Evolutionary conservation across 148 eudicot genomes (phyloP).

Genomic region (Vaccinium corymbosum): DNA sequence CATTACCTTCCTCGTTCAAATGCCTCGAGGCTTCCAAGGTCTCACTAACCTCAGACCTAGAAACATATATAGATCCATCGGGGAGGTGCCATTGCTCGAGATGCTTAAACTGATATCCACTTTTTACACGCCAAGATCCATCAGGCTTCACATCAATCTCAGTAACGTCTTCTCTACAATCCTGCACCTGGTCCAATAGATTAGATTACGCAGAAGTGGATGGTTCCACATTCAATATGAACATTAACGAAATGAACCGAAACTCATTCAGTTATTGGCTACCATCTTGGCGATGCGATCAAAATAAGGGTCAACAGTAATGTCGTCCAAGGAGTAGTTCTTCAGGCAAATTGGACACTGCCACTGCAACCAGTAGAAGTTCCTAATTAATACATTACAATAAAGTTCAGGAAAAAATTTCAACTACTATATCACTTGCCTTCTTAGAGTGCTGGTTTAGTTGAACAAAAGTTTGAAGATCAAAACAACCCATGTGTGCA

Average conservation of each 20-base stretch:
- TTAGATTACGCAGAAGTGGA: constrained; percentile 7
- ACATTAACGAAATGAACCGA: not conserved
- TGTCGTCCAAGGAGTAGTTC: constrained; percentile 55
- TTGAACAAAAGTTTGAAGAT: constrained; percentile 80
- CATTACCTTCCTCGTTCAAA: constrained; percentile 35
- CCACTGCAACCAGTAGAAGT: constrained; percentile 59
- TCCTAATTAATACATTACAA: not conserved
- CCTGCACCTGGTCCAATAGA: constrained; percentile 34
- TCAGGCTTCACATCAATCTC: constrained; percentile 61
- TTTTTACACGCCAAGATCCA: constrained; percentile 63
- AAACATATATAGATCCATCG: constrained; percentile 47
- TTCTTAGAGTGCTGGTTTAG: constrained; percentile 87
- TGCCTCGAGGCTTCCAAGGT: constrained; percentile 27
- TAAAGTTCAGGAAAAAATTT: constrained; percentile 10
- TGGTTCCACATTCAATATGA: not conserved
- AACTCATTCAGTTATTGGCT: constrained; percentile 14
- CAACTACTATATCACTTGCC: constrained; percentile 43
- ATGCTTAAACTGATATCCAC: constrained; percentile 39
- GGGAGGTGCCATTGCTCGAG: constrained; percentile 78
- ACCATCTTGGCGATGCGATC: constrained; percentile 52
- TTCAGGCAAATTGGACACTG: constrained; percentile 68
- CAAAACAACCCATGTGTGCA: constrained; percentile 96
- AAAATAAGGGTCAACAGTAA: constrained; percentile 61
- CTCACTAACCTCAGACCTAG: constrained; percentile 21
- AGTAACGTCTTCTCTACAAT: constrained; percentile 50